These are phyloP conservation scores for Sarcocystis neurona DNA, from an alignment of 169 alveolate genomes.

Conservation along the genomic window DNA sequence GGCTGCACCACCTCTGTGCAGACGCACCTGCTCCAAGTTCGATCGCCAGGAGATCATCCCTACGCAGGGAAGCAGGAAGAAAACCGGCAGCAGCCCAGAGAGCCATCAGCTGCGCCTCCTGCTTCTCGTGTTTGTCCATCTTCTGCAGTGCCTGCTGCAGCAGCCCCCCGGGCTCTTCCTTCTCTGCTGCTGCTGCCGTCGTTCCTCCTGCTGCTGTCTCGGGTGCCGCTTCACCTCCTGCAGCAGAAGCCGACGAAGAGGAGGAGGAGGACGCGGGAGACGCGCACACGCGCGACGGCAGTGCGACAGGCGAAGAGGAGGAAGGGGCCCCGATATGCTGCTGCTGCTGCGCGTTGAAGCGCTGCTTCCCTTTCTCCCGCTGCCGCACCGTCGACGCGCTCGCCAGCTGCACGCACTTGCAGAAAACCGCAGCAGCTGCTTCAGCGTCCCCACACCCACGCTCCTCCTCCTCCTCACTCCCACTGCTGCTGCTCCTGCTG, in stretches of 20 bases:
- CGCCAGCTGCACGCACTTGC: no score
- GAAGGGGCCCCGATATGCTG: neutral
- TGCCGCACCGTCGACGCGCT: neutral
- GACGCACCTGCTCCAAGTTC: constrained; percentile 65
- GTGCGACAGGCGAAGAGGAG: neutral
- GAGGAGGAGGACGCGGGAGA: neutral
- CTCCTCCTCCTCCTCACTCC: no score
- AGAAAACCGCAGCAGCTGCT: no score
- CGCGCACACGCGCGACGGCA: neutral
- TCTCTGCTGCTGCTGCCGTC: constrained; percentile 50
- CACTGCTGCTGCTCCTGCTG: no score
- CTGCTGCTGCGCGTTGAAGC: neutral
- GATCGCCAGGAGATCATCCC: constrained; percentile 37
- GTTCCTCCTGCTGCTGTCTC: constrained; percentile 25
- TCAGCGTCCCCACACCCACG: no score
- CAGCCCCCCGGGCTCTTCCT: neutral
- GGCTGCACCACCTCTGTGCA: neutral
- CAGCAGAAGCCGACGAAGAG: neutral
- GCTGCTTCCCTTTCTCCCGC: neutral
- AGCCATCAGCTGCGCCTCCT: constrained; percentile 54
- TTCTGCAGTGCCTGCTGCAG: constrained; percentile 30
- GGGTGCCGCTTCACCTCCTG: constrained; percentile 8
- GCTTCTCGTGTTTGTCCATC: constrained; percentile 56
- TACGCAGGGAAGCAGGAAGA: neutral
- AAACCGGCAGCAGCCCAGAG: constrained; percentile 32